These are phyloP conservation scores for Neurospora crassa DNA, from an alignment of 2,329 filamentous ascomycete species.

Conservation along the genomic window DNA sequence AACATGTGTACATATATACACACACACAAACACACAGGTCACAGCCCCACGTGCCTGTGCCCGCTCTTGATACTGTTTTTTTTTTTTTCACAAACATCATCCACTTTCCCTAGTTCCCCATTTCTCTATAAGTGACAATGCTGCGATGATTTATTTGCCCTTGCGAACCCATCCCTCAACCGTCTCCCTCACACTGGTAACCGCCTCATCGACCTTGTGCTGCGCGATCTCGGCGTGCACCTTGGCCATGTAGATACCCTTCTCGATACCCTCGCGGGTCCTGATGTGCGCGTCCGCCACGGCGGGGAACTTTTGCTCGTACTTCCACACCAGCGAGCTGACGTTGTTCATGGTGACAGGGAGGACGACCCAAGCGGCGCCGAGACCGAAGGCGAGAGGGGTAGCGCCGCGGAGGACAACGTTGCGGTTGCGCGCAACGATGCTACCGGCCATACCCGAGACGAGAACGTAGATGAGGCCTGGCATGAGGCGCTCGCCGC, in stretches of 20 bases:
- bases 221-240: slow-evolving; percentile 63
- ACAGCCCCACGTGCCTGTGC: background rate
- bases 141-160: slow-evolving; percentile 52
- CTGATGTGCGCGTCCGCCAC: slow-evolving; percentile 73
- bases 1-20: background rate
- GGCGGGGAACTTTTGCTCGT: slow-evolving; percentile 80
- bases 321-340: slow-evolving; percentile 77
- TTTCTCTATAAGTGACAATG: background rate
- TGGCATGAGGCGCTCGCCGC: slow-evolving; percentile 81
- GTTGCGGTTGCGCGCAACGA: slow-evolving; percentile 80
- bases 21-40: background rate
- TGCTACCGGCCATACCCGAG: slow-evolving; percentile 88
- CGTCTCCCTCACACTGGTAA: slow-evolving; percentile 62
- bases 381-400: slow-evolving; percentile 71
- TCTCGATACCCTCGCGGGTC: slow-evolving; percentile 57
- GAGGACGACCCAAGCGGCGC: slow-evolving; percentile 74
- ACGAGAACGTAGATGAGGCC: slow-evolving; percentile 89
- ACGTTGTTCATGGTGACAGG: slow-evolving; percentile 89
- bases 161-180: slow-evolving; percentile 88
- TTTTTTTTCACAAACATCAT: background rate
- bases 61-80: background rate
- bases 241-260: slow-evolving; percentile 63
- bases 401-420: slow-evolving; percentile 68
- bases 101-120: background rate
- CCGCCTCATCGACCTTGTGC: slow-evolving; percentile 70